Base-by-base conservation (phyloP, 1,139 yeast genomes). In the Debaryomycetaceae sp. region DNA sequence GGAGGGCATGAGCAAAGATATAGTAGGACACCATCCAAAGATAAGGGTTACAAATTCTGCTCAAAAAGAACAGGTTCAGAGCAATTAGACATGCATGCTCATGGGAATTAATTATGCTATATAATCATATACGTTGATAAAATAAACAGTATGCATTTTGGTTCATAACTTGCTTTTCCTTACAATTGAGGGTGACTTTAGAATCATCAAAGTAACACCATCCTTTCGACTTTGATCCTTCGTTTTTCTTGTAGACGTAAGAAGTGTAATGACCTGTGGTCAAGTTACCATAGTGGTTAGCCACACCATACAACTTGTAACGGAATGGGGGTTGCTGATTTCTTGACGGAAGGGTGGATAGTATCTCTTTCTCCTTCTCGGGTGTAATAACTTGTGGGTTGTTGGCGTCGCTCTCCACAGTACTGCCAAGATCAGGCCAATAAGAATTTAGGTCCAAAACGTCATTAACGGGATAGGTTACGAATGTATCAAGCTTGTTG, bases 251-350 rank as follows among this genome's bases (percentile, higher is more conserved):
- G 54, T 82, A 71, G 2, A 89, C 95, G 57, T 82, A 86, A 0
- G 96, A 76, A 0, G 98, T 93, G 62, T 93, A 93, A 65, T 93
- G 99, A 0, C 99, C 98, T 2, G 96, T 89, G 40, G 85, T 80
- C 41, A 91, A 70, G 27, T 72, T 68, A 2, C 99, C 98, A 50
- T 73, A 78, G 64, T 93, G 99, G 55, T 88, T 87, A n/a, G 91
- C 93, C 31, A 91, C 96, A 0, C 87, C 96, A 55, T 83, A 87
- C 34, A 93, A 66, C 52, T 80, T 81, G 62, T 91, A 93, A 34
- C 77, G 69, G 63, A 87, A 90, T 3, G 97, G 97, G 1, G 95
- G 85, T 0, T 63, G 62, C 63, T 90, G 97, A 23, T 87, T 90
- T 51, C 96, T 71, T 0, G 72, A 58, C 0, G 96, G 95, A 38